Conservation (phyloP, 805 yeast genomes). For the Kazachstania africana region DNA sequence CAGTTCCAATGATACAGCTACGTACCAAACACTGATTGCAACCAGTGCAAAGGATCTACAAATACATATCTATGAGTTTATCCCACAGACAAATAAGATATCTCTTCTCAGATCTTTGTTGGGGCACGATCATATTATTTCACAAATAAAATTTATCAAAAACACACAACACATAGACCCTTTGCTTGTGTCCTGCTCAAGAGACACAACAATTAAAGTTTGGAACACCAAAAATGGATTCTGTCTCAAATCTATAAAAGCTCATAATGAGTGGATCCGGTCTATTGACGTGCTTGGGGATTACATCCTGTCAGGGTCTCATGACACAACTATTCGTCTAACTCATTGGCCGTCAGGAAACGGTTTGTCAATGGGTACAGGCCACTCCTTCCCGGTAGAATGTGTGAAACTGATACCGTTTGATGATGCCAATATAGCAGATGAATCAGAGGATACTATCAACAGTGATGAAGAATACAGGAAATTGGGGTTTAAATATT, state of each 20-base stretch:
- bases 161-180: slow-evolving; percentile 39
- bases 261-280: slow-evolving; percentile 87
- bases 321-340: slow-evolving; percentile 63
- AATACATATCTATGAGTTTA: slow-evolving; percentile 47
- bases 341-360: slow-evolving; percentile 57
- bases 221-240: slow-evolving; percentile 66
- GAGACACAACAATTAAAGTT: slow-evolving; percentile 48
- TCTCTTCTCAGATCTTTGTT: slow-evolving; percentile 36
- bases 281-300: slow-evolving; percentile 46
- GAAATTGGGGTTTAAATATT: slow-evolving; percentile 51
- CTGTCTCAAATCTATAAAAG: slow-evolving; percentile 52
- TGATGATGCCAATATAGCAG: too few species aligned
- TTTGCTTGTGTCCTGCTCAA: slow-evolving; percentile 46
- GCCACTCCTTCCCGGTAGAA: slow-evolving; percentile 80
- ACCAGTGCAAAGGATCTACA: slow-evolving; percentile 39
- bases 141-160: slow-evolving; percentile 39
- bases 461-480: slow-evolving; percentile 19
- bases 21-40: slow-evolving; percentile 23
- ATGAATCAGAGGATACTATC: not conserved
- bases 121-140: slow-evolving; percentile 85
- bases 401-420: slow-evolving; percentile 54
- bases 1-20: slow-evolving; percentile 6
- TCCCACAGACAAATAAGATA: slow-evolving; percentile 32
- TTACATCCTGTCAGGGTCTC: slow-evolving; percentile 60
- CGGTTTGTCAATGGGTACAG: slow-evolving; percentile 54